Conservation (phyloP, 345 rosid species). For the Rhodamnia rubescens region DNA sequence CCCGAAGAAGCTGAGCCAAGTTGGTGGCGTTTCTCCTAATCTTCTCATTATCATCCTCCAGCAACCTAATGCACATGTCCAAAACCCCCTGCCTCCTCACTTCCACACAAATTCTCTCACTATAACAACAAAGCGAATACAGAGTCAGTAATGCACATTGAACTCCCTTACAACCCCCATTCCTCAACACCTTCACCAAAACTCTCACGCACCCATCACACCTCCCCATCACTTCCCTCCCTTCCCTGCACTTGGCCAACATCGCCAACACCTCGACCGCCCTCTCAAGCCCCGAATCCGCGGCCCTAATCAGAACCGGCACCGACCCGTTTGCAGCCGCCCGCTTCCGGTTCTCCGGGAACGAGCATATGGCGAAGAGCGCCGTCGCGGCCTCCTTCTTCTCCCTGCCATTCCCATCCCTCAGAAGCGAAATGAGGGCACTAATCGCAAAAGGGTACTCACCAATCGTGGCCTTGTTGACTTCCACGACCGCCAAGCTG, state of each 20-base stretch:
- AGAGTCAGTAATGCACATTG: slow-evolving; percentile 65
- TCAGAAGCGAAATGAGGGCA: too few species aligned
- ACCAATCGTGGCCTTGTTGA: too few species aligned
- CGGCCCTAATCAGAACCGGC: slow-evolving; percentile 39
- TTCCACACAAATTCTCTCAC: slow-evolving; percentile 28
- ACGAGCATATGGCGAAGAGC: slow-evolving; percentile 67
- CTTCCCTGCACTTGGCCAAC: slow-evolving; percentile 80
- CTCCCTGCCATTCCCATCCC: too few species aligned
- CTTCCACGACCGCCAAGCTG: too few species aligned
- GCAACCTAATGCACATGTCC: slow-evolving; percentile 49
- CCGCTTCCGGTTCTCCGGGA: slow-evolving; percentile 59
- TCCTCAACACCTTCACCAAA: slow-evolving; percentile 43
- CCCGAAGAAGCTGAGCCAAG: slow-evolving; percentile 50
- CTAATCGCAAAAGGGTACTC: too few species aligned
- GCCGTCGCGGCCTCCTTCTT: slow-evolving; percentile 83
- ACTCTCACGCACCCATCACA: slow-evolving; percentile 41
- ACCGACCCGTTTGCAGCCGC: slow-evolving; percentile 40
- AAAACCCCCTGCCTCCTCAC: slow-evolving; percentile 45
- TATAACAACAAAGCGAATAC: slow-evolving; percentile 46
- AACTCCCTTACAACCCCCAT: slow-evolving; percentile 54
- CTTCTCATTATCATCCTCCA: slow-evolving; percentile 79
- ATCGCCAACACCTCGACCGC: slow-evolving; percentile 81
- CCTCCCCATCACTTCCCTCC: slow-evolving; percentile 65
- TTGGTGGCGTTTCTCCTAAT: slow-evolving; percentile 48
- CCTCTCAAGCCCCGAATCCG: slow-evolving; percentile 63